These are phyloP conservation scores for Erythrophleum ivorense DNA, from an alignment of 331 rosid species.

Conservation along the genomic window DNA sequence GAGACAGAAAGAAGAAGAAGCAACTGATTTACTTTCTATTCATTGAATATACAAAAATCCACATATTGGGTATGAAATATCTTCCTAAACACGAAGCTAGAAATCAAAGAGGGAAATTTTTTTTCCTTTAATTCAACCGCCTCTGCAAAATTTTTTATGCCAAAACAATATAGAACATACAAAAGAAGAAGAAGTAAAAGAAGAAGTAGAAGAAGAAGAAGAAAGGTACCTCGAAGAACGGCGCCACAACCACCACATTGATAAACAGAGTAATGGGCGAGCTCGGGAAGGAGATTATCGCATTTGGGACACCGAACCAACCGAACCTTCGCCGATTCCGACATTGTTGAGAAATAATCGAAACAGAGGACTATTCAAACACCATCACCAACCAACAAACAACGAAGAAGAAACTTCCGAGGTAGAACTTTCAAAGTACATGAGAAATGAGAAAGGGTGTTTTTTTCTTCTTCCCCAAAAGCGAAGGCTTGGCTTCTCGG, in stretches of 20 bases:
- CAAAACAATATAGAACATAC: not conserved
- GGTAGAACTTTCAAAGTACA: conserved; percentile 28
- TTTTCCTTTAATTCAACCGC: not conserved
- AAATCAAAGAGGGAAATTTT: not conserved
- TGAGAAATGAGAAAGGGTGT: not conserved
- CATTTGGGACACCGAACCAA: conserved; percentile 95
- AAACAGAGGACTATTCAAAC: conserved; percentile 38
- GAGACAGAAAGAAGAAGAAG: not conserved
- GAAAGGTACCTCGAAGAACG: conserved; percentile 77
- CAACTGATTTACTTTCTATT: too few relatives aligned
- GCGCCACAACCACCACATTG: conserved; percentile 96
- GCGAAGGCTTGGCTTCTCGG: conserved; percentile 36
- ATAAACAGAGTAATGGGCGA: conserved; percentile 81
- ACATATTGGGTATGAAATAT: not conserved
- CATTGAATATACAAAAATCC: not conserved
- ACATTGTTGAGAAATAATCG: conserved; percentile 55
- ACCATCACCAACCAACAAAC: conserved; percentile 29
- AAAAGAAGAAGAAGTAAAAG: not conserved
- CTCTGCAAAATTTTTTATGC: not conserved
- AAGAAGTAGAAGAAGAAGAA: not conserved
- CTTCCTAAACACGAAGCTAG: not conserved
- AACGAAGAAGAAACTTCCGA: conserved; percentile 26
- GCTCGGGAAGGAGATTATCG: conserved; percentile 92
- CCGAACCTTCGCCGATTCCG: conserved; percentile 69
- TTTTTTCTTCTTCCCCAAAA: conserved; percentile 23